Evolutionary conservation across 2,329 filamentous ascomycete species (phyloP).

Genomic region (Lasiodiplodia gonubiensis): DNA sequence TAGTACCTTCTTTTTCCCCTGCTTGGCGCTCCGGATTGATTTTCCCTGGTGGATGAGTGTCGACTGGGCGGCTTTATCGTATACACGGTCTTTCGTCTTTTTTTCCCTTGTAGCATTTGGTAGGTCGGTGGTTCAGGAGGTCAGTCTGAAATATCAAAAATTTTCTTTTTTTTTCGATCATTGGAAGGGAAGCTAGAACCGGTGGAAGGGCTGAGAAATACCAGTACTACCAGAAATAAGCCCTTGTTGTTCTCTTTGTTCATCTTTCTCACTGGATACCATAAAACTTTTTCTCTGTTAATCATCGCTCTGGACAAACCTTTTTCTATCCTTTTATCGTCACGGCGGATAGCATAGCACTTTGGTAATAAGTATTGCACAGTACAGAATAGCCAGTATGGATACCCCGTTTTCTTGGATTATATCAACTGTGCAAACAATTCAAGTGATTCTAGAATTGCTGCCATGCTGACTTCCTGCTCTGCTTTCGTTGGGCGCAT

Average conservation of each 20-base stretch:
- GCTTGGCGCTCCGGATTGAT: constrained; percentile 4
- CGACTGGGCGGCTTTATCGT: constrained; percentile 3
- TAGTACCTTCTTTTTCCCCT: constrained; percentile 1
- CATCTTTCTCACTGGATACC: neutral
- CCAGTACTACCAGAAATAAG: constrained; percentile 1
- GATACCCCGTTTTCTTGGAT: neutral
- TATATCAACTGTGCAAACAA: neutral
- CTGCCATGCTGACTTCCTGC: neutral
- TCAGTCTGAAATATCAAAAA: neutral
- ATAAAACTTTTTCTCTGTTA: neutral
- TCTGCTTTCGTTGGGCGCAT: neutral
- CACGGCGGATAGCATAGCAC: neutral
- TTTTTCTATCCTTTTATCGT: neutral
- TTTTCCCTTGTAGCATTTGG: constrained; percentile 5
- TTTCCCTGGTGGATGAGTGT: constrained; percentile 6
- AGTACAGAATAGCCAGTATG: neutral
- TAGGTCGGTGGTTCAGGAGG: neutral
- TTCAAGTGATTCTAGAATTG: neutral
- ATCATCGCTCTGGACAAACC: neutral
- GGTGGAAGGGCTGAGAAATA: neutral
- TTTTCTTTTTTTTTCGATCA: neutral
- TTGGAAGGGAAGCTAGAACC: constrained; percentile 1
- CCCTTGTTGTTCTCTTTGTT: neutral
- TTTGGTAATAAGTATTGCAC: neutral
- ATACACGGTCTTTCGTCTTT: neutral